Evolutionary conservation across 2,329 filamentous ascomycete species (phyloP), one percentile per base, ranked within the genome.

Genomic region (Neocatenulostroma microsporum): DNA sequence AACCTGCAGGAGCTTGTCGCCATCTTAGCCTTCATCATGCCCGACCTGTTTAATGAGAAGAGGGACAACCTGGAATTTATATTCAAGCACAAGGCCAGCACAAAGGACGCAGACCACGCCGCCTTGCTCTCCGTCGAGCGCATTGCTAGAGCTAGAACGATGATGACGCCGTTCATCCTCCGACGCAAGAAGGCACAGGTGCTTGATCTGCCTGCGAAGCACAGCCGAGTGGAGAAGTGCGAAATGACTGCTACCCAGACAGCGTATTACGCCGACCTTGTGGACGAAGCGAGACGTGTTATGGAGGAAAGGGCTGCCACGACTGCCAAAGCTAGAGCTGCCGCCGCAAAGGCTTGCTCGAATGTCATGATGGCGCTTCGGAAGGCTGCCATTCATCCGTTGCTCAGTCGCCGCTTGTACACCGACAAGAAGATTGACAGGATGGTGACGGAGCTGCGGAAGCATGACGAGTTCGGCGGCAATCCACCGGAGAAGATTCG

Each of bases 141-240:
- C 27, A 91, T 96, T 39, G 76, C 78, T 39, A 76, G 88, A 29
- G 91, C 91, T 2, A 80, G 88, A 37, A 86, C 83, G 0, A 98
- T 98, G 69, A 77, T 98, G 54, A 86, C 88, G 17, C 91, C 91
- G 0, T 98, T 98, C 56, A 91, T 98, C 36, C 68, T 98, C 3
- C 85, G 94, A 45, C 77, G 91, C 6, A 89, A 91, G 64, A 98
- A 98, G 66, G 78, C 84, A 32, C 87, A 96, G 54, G 72, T 96
- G 29, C 70, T 73, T 30, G 82, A 91, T 54, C 72, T 98, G 46
- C 88, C 91, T 0, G 69, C 72, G 34, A 96, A 96, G 66, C 78
- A 74, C 9, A 78, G 79, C 41, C 76, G 78, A 3, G 80, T 95
- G 1, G 78, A 88, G 43, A 82, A 82, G 54, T 95, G 89, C 59